Percentiles rank a stretch among this genome's conserved stretches.
Conservation (phyloP, 768 basidiomycete species). For the Epithele typhae region DNA sequence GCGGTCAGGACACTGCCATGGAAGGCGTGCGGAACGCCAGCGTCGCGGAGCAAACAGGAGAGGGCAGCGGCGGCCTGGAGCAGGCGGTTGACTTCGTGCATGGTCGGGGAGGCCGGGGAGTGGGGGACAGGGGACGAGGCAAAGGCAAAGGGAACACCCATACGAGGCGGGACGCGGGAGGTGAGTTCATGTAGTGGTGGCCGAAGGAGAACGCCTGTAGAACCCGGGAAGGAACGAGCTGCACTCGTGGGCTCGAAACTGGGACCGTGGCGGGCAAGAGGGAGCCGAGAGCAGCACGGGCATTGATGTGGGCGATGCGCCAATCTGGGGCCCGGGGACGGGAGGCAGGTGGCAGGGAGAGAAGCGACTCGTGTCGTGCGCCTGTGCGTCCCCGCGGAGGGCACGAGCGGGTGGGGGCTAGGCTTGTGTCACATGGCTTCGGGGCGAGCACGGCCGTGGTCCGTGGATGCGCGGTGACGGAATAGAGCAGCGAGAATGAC, state of each 20-base stretch:
- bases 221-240: slow-evolving; percentile 19
- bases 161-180: no score
- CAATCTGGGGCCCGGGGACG: slow-evolving; percentile 3
- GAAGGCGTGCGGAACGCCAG: slow-evolving; percentile 73
- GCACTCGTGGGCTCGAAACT: slow-evolving; percentile 12
- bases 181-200: slow-evolving; percentile 13
- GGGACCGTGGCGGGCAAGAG: slow-evolving; percentile 17
- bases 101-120: slow-evolving; percentile 25
- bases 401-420: slow-evolving; percentile 1
- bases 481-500: slow-evolving; percentile 8
- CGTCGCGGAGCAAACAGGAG: slow-evolving; percentile 54
- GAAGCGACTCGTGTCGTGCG: slow-evolving; percentile 9
- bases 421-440: slow-evolving; percentile 11
- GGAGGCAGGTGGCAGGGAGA: slow-evolving; percentile 8
- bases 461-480: slow-evolving; percentile 6
- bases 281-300: slow-evolving; percentile 2
- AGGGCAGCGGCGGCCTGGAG: slow-evolving; percentile 75
- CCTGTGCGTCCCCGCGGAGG: slow-evolving; percentile 1
- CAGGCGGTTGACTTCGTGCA: slow-evolving; percentile 72
- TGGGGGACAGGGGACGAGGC: slow-evolving; percentile 36
- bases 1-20: slow-evolving; percentile 73
- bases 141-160: slow-evolving; percentile 25
- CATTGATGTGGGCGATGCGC: slow-evolving; percentile 9
- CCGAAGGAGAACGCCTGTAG: slow-evolving; percentile 15
- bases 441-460: not conserved